These are phyloP conservation scores for Thalassiosira exigua DNA, from an alignment of 352 stramenopile genomes.

Conservation along the genomic window DNA sequence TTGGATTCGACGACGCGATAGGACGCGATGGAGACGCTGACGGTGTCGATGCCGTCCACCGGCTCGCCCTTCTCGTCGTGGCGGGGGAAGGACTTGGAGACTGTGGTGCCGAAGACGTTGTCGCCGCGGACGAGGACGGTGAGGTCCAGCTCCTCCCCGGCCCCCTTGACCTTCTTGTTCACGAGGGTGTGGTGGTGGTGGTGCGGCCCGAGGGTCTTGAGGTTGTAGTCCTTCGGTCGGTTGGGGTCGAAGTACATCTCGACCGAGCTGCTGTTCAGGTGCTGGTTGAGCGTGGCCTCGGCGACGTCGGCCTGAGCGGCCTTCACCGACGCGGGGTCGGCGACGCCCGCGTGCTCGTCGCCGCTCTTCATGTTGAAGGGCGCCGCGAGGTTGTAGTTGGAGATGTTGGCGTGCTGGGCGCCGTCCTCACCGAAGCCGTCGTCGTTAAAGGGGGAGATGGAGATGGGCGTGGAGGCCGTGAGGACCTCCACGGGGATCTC, in stretches of 20 bases:
- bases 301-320: conserved; percentile 59
- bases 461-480: conserved; percentile 76
- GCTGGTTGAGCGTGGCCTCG: conserved; percentile 66
- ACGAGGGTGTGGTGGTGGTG: conserved; percentile 59
- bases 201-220: conserved; percentile 50
- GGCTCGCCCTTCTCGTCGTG: conserved; percentile 52
- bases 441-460: conserved; percentile 74
- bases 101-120: conserved; percentile 84
- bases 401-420: conserved; percentile 25
- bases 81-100: conserved; percentile 78
- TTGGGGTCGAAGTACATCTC: conserved; percentile 59
- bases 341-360: conserved; percentile 18
- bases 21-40: conserved; percentile 80
- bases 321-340: conserved; percentile 50
- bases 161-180: conserved; percentile 68
- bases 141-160: conserved; percentile 61
- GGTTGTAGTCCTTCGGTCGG: conserved; percentile 55
- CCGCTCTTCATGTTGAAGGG: conserved; percentile 51
- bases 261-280: conserved; percentile 55
- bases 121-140: conserved; percentile 71
- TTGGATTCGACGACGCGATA: conserved; percentile 84
- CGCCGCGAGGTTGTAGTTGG: conserved; percentile 57
- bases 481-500: conserved; percentile 74
- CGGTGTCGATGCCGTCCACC: conserved; percentile 68
- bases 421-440: conserved; percentile 58